A percentile compares a stretch with the other conserved stretches of the same genome.
phyloP scores from a whole-genome alignment of 2,329 filamentous ascomycete species.

The Ambrosiella xylebori region DNA sequence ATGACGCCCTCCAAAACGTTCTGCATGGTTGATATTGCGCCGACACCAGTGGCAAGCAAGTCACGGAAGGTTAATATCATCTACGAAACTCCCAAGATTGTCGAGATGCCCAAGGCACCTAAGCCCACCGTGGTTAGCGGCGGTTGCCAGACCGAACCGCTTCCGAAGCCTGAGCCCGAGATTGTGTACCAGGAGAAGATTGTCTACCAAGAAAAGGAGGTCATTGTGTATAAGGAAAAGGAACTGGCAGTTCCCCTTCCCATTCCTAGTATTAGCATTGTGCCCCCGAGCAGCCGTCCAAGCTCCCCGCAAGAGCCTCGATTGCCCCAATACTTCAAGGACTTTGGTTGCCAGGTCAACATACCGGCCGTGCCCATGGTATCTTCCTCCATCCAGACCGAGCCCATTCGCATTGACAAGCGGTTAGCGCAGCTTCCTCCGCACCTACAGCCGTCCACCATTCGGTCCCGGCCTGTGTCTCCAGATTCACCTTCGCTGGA shows the following conservation, averaged over 20 bases:
- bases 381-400: conserved; percentile 50
- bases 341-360: conserved; percentile 64
- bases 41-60: background rate
- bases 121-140: conserved; percentile 30
- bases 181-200: conserved; percentile 13
- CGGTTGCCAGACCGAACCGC: conserved; percentile 45
- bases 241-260: conserved; percentile 21
- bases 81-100: background rate
- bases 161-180: conserved; percentile 16
- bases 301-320: conserved; percentile 56
- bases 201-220: conserved; percentile 14
- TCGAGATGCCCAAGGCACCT: background rate
- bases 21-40: background rate
- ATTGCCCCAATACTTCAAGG: conserved; percentile 68
- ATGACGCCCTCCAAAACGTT: background rate
- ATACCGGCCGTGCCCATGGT: conserved; percentile 21
- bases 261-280: conserved; percentile 79
- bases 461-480: conserved; percentile 43
- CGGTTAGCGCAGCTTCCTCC: conserved; percentile 57
- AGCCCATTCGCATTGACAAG: conserved; percentile 73
- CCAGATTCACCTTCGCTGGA: conserved; percentile 24
- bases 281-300: conserved; percentile 74
- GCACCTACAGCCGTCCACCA: conserved; percentile 63
- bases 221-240: conserved; percentile 17
- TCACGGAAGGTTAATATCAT: background rate